Evolutionary conservation across 2,329 filamentous ascomycete genomes (phyloP).

Genomic region (Fusarium solani-melongenae): DNA sequence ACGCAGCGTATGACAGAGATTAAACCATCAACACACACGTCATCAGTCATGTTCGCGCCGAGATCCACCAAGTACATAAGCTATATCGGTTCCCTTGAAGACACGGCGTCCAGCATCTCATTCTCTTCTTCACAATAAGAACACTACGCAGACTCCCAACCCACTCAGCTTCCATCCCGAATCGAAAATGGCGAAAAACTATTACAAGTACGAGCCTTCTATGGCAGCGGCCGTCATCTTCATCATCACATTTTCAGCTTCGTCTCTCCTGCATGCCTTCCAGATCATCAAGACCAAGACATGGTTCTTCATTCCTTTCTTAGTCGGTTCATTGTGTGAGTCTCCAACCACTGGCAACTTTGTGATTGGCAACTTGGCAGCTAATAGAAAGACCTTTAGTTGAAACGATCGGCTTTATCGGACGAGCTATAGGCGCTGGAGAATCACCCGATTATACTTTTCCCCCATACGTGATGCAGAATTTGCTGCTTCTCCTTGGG

Average conservation of each 20-base stretch:
- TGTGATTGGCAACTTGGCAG: neutral
- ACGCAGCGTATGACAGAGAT: neutral
- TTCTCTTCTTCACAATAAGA: neutral
- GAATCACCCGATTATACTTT: slow-evolving; percentile 48
- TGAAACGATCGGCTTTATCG: slow-evolving; percentile 52
- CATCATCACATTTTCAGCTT: neutral
- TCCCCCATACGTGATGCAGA: slow-evolving; percentile 51
- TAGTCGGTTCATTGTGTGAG: neutral
- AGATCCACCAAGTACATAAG: neutral
- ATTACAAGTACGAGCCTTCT: neutral
- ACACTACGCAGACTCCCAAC: neutral
- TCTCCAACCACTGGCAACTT: too few species aligned
- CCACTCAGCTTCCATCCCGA: neutral
- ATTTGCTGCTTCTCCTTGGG: slow-evolving; percentile 47
- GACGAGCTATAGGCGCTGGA: slow-evolving; percentile 55
- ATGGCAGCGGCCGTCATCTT: neutral
- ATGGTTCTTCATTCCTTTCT: slow-evolving; percentile 1
- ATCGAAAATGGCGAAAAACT: neutral
- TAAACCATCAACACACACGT: neutral
- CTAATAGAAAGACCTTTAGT: slow-evolving; percentile 1
- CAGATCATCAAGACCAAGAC: neutral
- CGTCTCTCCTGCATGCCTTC: neutral
- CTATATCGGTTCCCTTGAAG: fast-evolving
- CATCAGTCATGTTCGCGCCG: neutral
- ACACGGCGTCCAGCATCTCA: neutral